A percentile compares a stretch with the other conserved stretches of the same genome.
phyloP scores from a whole-genome alignment of 371 early-diverging fungal genomes.

The Mortierella sp. region DNA sequence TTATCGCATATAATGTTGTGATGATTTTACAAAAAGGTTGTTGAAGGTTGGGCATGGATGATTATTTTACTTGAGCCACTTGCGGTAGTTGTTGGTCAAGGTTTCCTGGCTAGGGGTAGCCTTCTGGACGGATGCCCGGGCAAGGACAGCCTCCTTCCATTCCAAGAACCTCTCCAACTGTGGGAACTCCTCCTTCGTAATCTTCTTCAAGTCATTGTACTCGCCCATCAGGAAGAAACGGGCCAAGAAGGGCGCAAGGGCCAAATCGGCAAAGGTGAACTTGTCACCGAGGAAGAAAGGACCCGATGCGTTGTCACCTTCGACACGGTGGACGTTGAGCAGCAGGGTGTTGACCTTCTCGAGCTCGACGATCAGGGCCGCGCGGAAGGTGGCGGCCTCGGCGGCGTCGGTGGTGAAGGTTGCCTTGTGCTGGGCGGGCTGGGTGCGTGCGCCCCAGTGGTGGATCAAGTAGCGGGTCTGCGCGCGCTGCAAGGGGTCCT shows the following conservation, averaged over 20 bases:
- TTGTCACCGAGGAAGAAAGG: constrained; percentile 40
- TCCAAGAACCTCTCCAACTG: constrained; percentile 38
- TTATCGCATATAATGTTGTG: neutral
- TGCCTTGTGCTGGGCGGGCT: constrained; percentile 35
- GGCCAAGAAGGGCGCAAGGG: constrained; percentile 33
- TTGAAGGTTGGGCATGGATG: no score
- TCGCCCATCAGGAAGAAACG: constrained; percentile 33
- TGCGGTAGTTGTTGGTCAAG: constrained; percentile 27
- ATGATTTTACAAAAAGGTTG: neutral
- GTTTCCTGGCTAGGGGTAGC: constrained; percentile 26
- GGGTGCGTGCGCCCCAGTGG: constrained; percentile 39
- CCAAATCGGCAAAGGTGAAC: constrained; percentile 50
- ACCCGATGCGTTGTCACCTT: constrained; percentile 19
- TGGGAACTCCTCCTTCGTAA: constrained; percentile 28
- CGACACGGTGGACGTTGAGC: constrained; percentile 18
- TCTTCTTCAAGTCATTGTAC: constrained; percentile 31
- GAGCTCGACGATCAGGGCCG: constrained; percentile 31
- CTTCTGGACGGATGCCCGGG: constrained; percentile 24
- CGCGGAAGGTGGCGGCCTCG: constrained; percentile 32
- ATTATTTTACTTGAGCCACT: constrained; percentile 35
- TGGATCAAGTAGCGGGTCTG: constrained; percentile 46
- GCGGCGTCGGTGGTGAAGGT: constrained; percentile 22
- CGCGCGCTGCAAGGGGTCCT: constrained; percentile 43
- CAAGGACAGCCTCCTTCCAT: constrained; percentile 42
- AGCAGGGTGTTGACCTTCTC: constrained; percentile 40